Base-by-base conservation (phyloP, 2,329 filamentous ascomycete genomes). In the Botrytis fragariae region DNA sequence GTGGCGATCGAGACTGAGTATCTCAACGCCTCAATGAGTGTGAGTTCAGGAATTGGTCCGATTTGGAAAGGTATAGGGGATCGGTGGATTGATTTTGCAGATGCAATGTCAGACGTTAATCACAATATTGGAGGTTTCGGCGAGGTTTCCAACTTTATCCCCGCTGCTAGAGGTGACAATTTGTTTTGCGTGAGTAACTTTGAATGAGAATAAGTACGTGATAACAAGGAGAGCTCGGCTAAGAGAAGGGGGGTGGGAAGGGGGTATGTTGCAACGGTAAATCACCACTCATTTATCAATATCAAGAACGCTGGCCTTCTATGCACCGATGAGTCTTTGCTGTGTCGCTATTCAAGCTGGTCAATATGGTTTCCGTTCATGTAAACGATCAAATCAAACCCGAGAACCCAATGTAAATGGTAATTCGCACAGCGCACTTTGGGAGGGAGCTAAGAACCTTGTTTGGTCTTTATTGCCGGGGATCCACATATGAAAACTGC, bases 101-200 rank as follows among this genome's bases (percentile, higher is more conserved):
- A 14, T 51, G 25, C 4, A 51, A n/a, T 14, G 12, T 51, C 1
- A n/a, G 12, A 51, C 4, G 25, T n/a, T 0, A 1, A 14, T 7
- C 16, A n/a, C 1, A 51, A n/a, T 6, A n/a, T n/a, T 51, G 25
- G 25, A n/a, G 25, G 3, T 16, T 14, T 6, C 25, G 1, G 5
- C 0, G 10, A 3, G 9, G 25, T 6, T 16, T n/a, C 3, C 25
- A 51, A n/a, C 4, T 14, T 51, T 2, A 1, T n/a, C 5, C 12
- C 5, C 12, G 25, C 25, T 51, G 48, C 48, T 51, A 51, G 48
- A 51, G 1, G 9, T 51, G 9, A n/a, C 5, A 7, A 51, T n/a
- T 51, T 51, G 25, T 51, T 51, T 51, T 51, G 5, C 25, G 22
- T 16, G 25, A 51, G 25, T 51, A 14, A 1, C 4, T n/a, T n/a